These are phyloP conservation scores for Aureobasidium musti DNA, from an alignment of 2,329 filamentous ascomycete species.

Conservation along the genomic window DNA sequence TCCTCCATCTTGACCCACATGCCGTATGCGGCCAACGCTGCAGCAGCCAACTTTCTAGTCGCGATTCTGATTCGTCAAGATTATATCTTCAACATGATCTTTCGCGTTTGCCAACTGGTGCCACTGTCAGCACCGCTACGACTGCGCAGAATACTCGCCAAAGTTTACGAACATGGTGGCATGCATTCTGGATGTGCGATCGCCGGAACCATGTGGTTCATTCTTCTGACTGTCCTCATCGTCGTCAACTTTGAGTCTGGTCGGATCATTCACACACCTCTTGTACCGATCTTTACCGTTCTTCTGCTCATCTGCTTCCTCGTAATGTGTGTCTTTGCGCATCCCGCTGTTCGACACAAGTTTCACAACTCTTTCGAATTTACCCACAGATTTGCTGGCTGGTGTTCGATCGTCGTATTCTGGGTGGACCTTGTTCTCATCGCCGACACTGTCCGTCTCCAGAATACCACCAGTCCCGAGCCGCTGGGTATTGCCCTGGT, in stretches of 20 bases:
- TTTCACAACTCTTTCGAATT: constrained; percentile 70
- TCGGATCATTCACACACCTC: constrained; percentile 35
- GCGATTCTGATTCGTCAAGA: constrained; percentile 25
- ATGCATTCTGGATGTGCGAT: constrained; percentile 44
- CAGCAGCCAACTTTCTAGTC: constrained; percentile 27
- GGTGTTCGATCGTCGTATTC: constrained; percentile 65
- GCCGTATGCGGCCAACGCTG: constrained; percentile 30
- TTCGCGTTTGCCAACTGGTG: constrained; percentile 1
- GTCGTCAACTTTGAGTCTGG: constrained; percentile 35
- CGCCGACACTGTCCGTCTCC: constrained; percentile 45
- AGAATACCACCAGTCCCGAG: constrained; percentile 32
- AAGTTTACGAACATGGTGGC: constrained; percentile 44
- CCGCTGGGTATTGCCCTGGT: constrained; percentile 45
- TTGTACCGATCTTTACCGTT: constrained; percentile 56
- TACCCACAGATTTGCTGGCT: constrained; percentile 71
- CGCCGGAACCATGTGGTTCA: constrained; percentile 48
- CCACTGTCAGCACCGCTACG: constrained; percentile 22
- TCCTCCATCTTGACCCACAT: constrained; percentile 33
- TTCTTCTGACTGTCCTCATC: constrained; percentile 43
- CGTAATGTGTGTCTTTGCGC: constrained; percentile 62
- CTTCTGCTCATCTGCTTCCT: constrained; percentile 60
- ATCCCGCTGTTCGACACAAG: constrained; percentile 63
- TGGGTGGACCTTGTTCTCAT: constrained; percentile 64
- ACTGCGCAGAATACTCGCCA: constrained; percentile 7
- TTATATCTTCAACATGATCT: constrained; percentile 28